These are phyloP conservation scores for Ustilago hordei DNA, from an alignment of 1,284 basidiomycete genomes.

Conservation along the genomic window DNA sequence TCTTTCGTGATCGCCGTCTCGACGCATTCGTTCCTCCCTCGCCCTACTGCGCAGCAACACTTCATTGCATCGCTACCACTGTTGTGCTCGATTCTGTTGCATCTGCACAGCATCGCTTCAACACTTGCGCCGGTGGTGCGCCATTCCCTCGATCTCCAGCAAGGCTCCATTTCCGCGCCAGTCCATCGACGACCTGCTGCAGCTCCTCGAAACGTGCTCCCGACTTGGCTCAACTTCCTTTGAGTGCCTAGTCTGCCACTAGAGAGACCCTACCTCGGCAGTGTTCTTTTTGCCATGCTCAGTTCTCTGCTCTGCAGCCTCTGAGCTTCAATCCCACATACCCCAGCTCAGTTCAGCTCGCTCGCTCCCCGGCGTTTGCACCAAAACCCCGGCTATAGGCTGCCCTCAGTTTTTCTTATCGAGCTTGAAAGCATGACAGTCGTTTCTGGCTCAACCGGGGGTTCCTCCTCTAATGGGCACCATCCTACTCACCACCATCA, in stretches of 20 bases:
- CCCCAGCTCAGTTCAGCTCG: background rate
- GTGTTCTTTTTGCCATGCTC: constrained; percentile 22
- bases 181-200: background rate
- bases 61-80: constrained; percentile 2
- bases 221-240: constrained; percentile 19
- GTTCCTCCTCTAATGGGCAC: background rate
- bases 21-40: constrained; percentile 19
- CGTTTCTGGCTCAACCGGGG: constrained; percentile 2
- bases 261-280: background rate
- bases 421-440: constrained; percentile 10
- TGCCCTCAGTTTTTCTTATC: background rate
- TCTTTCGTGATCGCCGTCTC: constrained; percentile 30
- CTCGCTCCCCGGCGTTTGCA: background rate
- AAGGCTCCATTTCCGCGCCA: constrained; percentile 17
- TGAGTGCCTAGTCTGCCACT: constrained; percentile 1
- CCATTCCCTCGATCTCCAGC: background rate
- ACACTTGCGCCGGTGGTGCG: constrained; percentile 13
- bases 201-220: background rate
- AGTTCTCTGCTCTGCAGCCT: constrained; percentile 9
- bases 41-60: background rate
- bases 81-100: background rate
- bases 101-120: constrained; percentile 16
- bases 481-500: constrained; percentile 14
- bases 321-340: constrained; percentile 26
- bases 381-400: background rate